These are phyloP conservation scores for Drechslerella coelobrocha DNA, from an alignment of 2,329 filamentous ascomycete genomes.

Conservation along the genomic window DNA sequence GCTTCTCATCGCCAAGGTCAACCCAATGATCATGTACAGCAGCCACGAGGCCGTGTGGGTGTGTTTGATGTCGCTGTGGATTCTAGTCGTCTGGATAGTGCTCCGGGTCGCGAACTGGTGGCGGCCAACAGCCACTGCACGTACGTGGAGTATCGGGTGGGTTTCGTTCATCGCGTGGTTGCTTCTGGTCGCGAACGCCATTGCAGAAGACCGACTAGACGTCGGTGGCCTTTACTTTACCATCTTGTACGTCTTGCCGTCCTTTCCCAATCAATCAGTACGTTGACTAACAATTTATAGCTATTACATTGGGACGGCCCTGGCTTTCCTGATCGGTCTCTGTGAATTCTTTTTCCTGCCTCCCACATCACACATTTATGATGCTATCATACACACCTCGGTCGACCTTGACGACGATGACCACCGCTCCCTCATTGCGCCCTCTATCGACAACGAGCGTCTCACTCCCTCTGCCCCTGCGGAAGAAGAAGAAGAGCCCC, in stretches of 20 bases:
- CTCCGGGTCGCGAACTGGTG: conserved; percentile 78
- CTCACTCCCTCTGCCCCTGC: conserved; percentile 35
- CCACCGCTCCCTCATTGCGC: conserved; percentile 59
- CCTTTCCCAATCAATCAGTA: conserved; percentile 63
- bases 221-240: conserved; percentile 80
- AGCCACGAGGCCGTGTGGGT: conserved; percentile 86
- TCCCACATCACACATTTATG: conserved; percentile 41
- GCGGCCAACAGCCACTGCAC: conserved; percentile 83
- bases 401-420: conserved; percentile 57
- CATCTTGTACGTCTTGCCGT: conserved; percentile 32
- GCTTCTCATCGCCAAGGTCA: conserved; percentile 79
- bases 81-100: conserved; percentile 81
- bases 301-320: conserved; percentile 34
- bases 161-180: conserved; percentile 78
- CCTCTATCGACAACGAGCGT: conserved; percentile 57
- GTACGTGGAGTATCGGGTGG: conserved; percentile 83
- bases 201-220: conserved; percentile 76
- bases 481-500: conserved; percentile 52
- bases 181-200: conserved; percentile 73
- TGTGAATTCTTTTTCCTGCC: conserved; percentile 78
- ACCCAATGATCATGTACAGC: conserved; percentile 89
- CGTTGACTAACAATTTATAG: conserved; percentile 10
- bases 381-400: conserved; percentile 57
- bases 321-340: conserved; percentile 74
- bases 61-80: conserved; percentile 82